Evolutionary conservation across 768 basidiomycete genomes (phyloP).

Genomic region (Collybia sordida): DNA sequence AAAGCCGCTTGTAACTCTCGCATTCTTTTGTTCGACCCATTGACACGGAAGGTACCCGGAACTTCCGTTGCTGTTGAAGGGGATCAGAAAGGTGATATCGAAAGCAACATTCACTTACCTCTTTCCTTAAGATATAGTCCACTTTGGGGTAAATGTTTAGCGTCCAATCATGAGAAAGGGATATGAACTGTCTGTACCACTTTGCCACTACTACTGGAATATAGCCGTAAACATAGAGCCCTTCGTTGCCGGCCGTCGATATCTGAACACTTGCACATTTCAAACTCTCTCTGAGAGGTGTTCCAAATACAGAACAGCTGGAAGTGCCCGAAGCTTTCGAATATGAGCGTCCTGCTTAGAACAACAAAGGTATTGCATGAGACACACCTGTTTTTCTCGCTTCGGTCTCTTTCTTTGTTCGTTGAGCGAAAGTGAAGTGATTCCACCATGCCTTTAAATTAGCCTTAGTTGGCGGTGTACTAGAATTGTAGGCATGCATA

Average conservation of each 20-base stretch:
- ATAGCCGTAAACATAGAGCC: slow-evolving; percentile 89
- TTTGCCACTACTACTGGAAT: slow-evolving; percentile 98
- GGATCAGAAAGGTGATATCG: background rate
- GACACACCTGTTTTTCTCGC: slow-evolving; percentile 37
- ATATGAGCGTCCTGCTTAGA: too few species aligned
- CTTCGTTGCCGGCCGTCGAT: slow-evolving; percentile 82
- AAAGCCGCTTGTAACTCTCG: slow-evolving; percentile 91
- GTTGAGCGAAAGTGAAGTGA: slow-evolving; percentile 67
- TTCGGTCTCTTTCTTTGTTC: slow-evolving; percentile 55
- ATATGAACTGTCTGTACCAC: slow-evolving; percentile 57
- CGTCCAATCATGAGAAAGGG: slow-evolving; percentile 5
- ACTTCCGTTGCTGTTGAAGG: slow-evolving; percentile 74
- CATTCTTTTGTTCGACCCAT: slow-evolving; percentile 94
- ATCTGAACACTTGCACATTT: slow-evolving; percentile 91
- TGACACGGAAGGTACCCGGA: slow-evolving; percentile 92
- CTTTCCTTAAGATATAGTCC: slow-evolving; percentile 95
- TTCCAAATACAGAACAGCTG: slow-evolving; percentile 67
- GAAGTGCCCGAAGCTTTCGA: background rate
- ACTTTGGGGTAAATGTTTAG: slow-evolving; percentile 35
- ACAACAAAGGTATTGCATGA: too few species aligned
- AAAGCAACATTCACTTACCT: slow-evolving; percentile 42
- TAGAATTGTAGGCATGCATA: slow-evolving; percentile 11
- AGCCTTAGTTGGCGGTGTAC: slow-evolving; percentile 44
- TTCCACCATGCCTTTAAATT: slow-evolving; percentile 83
- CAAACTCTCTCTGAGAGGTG: slow-evolving; percentile 80